A percentile compares a stretch with the other conserved stretches of the same genome.
Evolutionary conservation across 1,139 yeast species (phyloP).

Genomic region (Suhomyces guaymorum): DNA sequence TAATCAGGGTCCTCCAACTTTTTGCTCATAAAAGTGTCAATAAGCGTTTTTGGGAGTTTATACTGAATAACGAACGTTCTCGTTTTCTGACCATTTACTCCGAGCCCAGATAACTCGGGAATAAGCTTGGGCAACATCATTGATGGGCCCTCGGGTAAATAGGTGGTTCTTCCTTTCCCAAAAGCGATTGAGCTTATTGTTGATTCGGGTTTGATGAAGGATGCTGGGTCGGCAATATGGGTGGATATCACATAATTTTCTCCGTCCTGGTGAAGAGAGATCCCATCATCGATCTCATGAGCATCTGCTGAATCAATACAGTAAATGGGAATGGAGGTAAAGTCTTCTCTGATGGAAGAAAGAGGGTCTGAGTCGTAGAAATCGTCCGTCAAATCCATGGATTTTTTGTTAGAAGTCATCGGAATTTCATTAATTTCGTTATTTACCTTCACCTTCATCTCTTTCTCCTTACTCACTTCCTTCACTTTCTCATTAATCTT

Average conservation of each 20-base stretch:
- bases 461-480: too few relatives aligned
- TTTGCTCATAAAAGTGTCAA: slow-evolving; percentile 26
- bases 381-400: too few relatives aligned
- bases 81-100: slow-evolving; percentile 40
- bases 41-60: slow-evolving; percentile 24
- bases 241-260: slow-evolving; percentile 52
- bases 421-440: too few relatives aligned
- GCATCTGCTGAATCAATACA: slow-evolving; percentile 85
- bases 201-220: slow-evolving; percentile 53
- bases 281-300: slow-evolving; percentile 92
- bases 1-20: slow-evolving; percentile 18
- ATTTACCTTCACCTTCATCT: too few relatives aligned
- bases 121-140: slow-evolving; percentile 70
- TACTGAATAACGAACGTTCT: slow-evolving; percentile 54
- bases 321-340: slow-evolving; percentile 55
- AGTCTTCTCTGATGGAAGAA: slow-evolving; percentile 32
- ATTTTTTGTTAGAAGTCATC: too few relatives aligned
- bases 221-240: slow-evolving; percentile 89
- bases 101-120: slow-evolving; percentile 58
- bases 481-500: too few relatives aligned
- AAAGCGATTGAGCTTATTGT: slow-evolving; percentile 60
- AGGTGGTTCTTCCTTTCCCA: slow-evolving; percentile 65
- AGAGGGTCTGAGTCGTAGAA: slow-evolving; percentile 40
- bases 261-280: slow-evolving; percentile 53
- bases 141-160: slow-evolving; percentile 65